Conservation (phyloP, 1,284 basidiomycete genomes). For the Lentinus polychrous region DNA sequence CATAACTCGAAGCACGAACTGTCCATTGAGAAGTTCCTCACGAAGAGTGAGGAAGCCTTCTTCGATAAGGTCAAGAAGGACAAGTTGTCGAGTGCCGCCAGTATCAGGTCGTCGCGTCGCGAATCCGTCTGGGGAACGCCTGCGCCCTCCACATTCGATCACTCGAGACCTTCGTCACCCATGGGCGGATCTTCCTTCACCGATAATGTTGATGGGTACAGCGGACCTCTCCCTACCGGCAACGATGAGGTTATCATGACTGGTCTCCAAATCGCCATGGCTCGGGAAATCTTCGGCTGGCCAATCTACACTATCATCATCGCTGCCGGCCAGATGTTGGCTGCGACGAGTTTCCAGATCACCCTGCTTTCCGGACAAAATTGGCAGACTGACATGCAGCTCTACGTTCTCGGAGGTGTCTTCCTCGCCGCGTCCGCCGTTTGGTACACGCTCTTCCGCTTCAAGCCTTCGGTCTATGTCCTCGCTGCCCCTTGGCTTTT, state of each 20-base stretch:
- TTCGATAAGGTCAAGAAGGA: slow-evolving; percentile 86
- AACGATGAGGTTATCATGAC: slow-evolving; percentile 66
- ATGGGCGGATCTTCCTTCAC: slow-evolving; percentile 38
- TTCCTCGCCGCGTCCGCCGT: slow-evolving; percentile 80
- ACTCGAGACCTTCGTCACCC: slow-evolving; percentile 66
- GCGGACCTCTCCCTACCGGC: slow-evolving; percentile 45
- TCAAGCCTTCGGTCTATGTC: slow-evolving; percentile 83
- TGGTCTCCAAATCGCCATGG: slow-evolving; percentile 73
- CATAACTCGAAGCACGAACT: slow-evolving; percentile 88
- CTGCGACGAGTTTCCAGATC: slow-evolving; percentile 92
- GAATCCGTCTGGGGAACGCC: slow-evolving; percentile 81
- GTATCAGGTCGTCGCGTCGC: slow-evolving; percentile 69
- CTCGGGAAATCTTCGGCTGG: slow-evolving; percentile 75
- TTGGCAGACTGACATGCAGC: slow-evolving; percentile 71
- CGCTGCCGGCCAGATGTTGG: slow-evolving; percentile 79
- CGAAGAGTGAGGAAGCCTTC: slow-evolving; percentile 89
- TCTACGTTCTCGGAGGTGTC: slow-evolving; percentile 85
- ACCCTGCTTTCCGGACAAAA: slow-evolving; percentile 82
- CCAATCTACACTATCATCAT: slow-evolving; percentile 87
- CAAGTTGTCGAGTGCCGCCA: slow-evolving; percentile 73
- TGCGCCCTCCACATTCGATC: slow-evolving; percentile 55
- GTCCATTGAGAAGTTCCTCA: slow-evolving; percentile 85
- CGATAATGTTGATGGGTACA: slow-evolving; percentile 40
- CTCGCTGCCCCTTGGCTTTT: slow-evolving; percentile 84
- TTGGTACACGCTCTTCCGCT: slow-evolving; percentile 88